Percentiles rank a stretch among this genome's conserved stretches.
These are phyloP conservation scores for Neltuma alba DNA, from an alignment of 306 rosid genomes.

Conservation along the genomic window DNA sequence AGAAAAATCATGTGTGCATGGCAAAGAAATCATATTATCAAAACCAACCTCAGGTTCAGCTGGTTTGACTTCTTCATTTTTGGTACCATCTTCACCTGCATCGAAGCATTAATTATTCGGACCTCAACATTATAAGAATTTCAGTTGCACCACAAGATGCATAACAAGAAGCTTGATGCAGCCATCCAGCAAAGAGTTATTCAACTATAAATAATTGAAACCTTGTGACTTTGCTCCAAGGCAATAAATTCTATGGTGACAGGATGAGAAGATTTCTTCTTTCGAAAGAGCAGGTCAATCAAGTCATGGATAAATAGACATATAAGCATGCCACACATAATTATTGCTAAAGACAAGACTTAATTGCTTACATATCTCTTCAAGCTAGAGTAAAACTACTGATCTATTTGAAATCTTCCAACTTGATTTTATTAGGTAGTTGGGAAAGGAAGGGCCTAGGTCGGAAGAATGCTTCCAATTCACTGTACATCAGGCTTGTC, in stretches of 20 bases:
- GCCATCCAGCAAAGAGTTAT: constrained; percentile 11
- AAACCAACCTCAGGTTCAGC: constrained; percentile 61
- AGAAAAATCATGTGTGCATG: constrained; percentile 23
- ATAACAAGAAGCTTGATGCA: constrained; percentile 22
- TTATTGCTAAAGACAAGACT: neutral
- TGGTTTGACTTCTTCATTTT: constrained; percentile 77
- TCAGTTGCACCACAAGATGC: neutral
- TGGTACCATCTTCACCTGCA: constrained; percentile 82
- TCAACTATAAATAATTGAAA: constrained; percentile 5
- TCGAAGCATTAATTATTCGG: constrained; percentile 24
- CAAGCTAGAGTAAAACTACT: neutral
- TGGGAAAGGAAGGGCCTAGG: neutral
- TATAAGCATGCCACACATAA: neutral
- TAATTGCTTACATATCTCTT: neutral
- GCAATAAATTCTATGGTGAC: neutral
- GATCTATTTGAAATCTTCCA: neutral
- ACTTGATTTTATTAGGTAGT: constrained; percentile 29
- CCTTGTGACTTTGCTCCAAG: constrained; percentile 13
- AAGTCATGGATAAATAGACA: neutral
- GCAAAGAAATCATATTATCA: constrained; percentile 7
- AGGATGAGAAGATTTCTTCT: neutral
- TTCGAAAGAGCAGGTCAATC: neutral
- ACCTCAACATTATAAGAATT: constrained; percentile 2
- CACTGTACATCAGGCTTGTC: constrained; percentile 27
- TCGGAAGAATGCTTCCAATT: neutral